phyloP scores from a whole-genome alignment of 345 rosid species.

The Adansonia digitata region DNA sequence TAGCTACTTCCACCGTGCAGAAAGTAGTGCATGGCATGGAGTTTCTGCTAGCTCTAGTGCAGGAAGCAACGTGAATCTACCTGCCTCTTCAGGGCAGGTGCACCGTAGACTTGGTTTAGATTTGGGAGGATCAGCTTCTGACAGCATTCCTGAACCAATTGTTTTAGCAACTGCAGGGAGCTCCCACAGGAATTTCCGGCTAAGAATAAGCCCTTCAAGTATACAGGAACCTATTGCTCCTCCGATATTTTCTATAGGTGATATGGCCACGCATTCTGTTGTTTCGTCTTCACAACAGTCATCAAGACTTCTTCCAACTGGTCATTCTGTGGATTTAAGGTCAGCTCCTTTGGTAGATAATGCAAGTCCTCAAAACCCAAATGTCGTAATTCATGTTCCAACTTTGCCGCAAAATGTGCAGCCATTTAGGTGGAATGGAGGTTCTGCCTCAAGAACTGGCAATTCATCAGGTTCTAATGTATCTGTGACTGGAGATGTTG shows the following conservation, averaged over 20 bases:
- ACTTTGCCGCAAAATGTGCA: conserved; percentile 45
- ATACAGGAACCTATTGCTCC: conserved; percentile 37
- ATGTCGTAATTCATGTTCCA: conserved; percentile 39
- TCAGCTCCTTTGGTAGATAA: conserved; percentile 31
- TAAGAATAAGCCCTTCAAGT: conserved; percentile 48
- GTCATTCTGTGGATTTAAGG: conserved; percentile 47
- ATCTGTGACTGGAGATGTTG: conserved; percentile 35
- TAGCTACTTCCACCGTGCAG: conserved; percentile 50
- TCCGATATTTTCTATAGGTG: conserved; percentile 41
- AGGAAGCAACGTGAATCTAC: conserved; percentile 34
- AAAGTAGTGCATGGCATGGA: conserved; percentile 43
- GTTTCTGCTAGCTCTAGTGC: conserved; percentile 28
- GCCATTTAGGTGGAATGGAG: conserved; percentile 50
- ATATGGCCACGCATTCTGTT: conserved; percentile 37
- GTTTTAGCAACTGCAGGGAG: conserved; percentile 34
- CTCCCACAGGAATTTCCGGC: conserved; percentile 52
- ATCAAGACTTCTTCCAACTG: conserved; percentile 38
- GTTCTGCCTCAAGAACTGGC: conserved; percentile 38
- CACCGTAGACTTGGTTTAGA: conserved; percentile 46
- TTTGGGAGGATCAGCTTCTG: conserved; percentile 40
- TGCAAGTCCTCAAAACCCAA: conserved; percentile 31
- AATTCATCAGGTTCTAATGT: conserved; percentile 35
- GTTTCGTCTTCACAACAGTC: conserved; percentile 36
- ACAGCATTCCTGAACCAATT: conserved; percentile 31
- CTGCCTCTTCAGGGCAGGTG: conserved; percentile 37